These are phyloP conservation scores for Croton setiger DNA, from an alignment of 441 rosid genomes.

Conservation along the genomic window DNA sequence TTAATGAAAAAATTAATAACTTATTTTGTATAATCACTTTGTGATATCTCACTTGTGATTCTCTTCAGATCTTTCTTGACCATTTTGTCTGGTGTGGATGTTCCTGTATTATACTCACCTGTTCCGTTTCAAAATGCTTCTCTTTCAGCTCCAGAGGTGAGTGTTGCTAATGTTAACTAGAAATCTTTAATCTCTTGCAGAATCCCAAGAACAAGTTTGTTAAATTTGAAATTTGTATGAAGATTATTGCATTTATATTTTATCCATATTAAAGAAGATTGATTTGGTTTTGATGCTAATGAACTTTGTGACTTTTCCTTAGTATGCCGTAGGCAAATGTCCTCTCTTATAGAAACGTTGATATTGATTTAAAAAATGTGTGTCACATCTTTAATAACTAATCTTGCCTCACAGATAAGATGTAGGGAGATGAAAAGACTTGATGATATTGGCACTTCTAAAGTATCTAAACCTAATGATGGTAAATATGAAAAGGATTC, in stretches of 20 bases:
- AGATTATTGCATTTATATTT: no score
- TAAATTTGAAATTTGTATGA: no score
- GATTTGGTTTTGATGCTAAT: no score
- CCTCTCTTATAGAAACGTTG: not conserved
- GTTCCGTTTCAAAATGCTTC: slow-evolving; percentile 81
- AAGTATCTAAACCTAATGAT: slow-evolving; percentile 21
- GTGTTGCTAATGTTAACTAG: no score
- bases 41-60: slow-evolving; percentile 24
- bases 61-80: slow-evolving; percentile 66
- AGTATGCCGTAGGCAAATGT: not conserved
- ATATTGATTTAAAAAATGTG: slow-evolving; percentile 7
- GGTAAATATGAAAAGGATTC: slow-evolving; percentile 26
- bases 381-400: not conserved
- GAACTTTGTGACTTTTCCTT: not conserved
- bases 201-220: not conserved
- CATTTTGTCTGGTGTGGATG: slow-evolving; percentile 60
- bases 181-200: no score
- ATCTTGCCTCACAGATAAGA: slow-evolving; percentile 58
- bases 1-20: not conserved
- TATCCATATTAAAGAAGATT: no score
- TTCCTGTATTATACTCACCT: slow-evolving; percentile 78
- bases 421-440: slow-evolving; percentile 62
- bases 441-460: slow-evolving; percentile 30
- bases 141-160: slow-evolving; percentile 81
- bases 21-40: slow-evolving; percentile 15